Percentiles rank a stretch among this genome's conserved stretches.
These are phyloP conservation scores for Lentinula novae-zelandiae DNA, from an alignment of 1,284 basidiomycete genomes.

Conservation along the genomic window DNA sequence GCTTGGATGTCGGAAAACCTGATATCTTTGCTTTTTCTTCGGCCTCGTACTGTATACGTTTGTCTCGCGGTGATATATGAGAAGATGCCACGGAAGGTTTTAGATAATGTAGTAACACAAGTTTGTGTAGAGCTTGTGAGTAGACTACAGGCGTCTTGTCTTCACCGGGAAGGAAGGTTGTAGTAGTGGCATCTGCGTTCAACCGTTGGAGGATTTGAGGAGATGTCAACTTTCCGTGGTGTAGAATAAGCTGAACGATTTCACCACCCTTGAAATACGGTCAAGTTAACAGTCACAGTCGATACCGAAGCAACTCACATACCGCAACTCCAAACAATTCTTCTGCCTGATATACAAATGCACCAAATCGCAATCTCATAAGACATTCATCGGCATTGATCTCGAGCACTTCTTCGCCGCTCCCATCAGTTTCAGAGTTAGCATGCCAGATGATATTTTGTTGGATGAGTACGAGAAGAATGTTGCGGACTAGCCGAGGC, in stretches of 20 bases:
- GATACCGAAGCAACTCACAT: conserved; percentile 26
- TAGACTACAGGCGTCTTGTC: conserved; percentile 36
- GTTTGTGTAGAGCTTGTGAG: conserved; percentile 56
- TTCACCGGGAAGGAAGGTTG: conserved; percentile 31
- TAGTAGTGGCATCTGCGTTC: background rate
- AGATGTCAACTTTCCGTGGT: conserved; percentile 83
- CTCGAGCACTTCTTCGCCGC: conserved; percentile 64
- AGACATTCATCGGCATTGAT: conserved; percentile 80
- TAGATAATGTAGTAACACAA: conserved; percentile 63
- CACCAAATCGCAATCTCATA: conserved; percentile 73
- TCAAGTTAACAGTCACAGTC: background rate
- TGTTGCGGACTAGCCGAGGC: conserved; percentile 66
- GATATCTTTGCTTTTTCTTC: conserved; percentile 71
- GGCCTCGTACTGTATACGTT: conserved; percentile 66
- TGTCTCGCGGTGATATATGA: conserved; percentile 73
- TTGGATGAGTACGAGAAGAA: conserved; percentile 83
- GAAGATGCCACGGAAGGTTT: conserved; percentile 71
- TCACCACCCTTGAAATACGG: conserved; percentile 55
- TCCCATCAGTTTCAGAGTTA: conserved; percentile 60
- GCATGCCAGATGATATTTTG: conserved; percentile 91
- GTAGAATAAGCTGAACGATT: conserved; percentile 72
- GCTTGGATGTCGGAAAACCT: conserved; percentile 73
- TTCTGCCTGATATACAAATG: conserved; percentile 72
- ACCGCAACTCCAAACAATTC: conserved; percentile 69
- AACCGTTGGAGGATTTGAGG: conserved; percentile 56